These are phyloP conservation scores for Ciborinia camelliae DNA, from an alignment of 2,329 filamentous ascomycete species.

Conservation along the genomic window DNA sequence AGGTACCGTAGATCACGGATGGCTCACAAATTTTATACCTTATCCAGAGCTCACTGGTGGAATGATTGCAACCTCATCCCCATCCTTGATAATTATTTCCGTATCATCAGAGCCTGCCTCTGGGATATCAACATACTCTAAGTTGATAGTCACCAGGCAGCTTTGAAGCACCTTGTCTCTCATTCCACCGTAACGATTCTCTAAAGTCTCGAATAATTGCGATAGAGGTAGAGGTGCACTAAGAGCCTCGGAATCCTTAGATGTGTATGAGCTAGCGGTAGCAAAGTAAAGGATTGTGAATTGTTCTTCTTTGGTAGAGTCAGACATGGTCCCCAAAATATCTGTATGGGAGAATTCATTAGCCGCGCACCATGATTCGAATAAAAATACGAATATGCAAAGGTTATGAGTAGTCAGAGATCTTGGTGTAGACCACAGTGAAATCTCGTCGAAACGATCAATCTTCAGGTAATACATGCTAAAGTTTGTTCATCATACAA, in stretches of 20 bases:
- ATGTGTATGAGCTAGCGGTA: slow-evolving; percentile 66
- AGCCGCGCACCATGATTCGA: background rate
- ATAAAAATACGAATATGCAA: background rate
- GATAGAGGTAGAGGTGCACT: slow-evolving; percentile 61
- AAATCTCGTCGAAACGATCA: slow-evolving; percentile 48
- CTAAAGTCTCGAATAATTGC: slow-evolving; percentile 64
- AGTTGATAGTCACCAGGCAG: slow-evolving; percentile 74
- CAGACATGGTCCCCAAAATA: slow-evolving; percentile 20
- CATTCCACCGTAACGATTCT: slow-evolving; percentile 68
- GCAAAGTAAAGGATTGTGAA: slow-evolving; percentile 85
- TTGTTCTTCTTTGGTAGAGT: slow-evolving; percentile 46
- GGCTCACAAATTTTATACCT: slow-evolving; percentile 28
- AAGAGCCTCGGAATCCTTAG: slow-evolving; percentile 62
- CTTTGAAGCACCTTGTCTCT: slow-evolving; percentile 64
- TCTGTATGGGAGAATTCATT: background rate
- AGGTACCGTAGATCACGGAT: background rate
- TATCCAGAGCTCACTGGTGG: slow-evolving; percentile 84
- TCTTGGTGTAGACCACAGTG: slow-evolving; percentile 62
- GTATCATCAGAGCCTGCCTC: slow-evolving; percentile 43
- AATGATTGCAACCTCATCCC: slow-evolving; percentile 83
- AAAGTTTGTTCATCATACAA: slow-evolving; percentile 39
- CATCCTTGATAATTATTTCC: slow-evolving; percentile 57
- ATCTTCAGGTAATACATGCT: slow-evolving; percentile 45
- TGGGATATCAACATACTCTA: slow-evolving; percentile 71
- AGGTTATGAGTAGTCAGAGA: slow-evolving; percentile 53